Conservation (phyloP, 331 rosid genomes). For the Acacia concinna region DNA sequence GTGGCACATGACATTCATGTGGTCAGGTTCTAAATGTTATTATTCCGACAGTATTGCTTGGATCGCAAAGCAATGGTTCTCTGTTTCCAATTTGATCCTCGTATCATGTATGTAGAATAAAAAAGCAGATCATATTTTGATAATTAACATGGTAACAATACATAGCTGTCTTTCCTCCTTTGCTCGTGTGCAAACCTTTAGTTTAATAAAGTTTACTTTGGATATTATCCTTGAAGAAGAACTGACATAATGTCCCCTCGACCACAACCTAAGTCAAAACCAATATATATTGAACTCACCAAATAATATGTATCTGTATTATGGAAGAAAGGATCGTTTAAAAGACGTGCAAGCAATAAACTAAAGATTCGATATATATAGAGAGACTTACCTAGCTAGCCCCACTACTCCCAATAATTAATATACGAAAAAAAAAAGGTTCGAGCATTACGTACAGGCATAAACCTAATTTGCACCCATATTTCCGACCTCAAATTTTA, state of each 20-base stretch:
- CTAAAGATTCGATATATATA: not conserved
- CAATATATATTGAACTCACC: slow-evolving; percentile 23
- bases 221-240: slow-evolving; percentile 2
- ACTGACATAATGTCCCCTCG: slow-evolving; percentile 13
- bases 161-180: slow-evolving; percentile 19
- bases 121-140: not conserved
- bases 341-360: slow-evolving; percentile 41
- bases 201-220: not conserved
- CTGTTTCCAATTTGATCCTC: not conserved
- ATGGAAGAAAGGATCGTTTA: slow-evolving; percentile 22
- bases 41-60: not conserved
- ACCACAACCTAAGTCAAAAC: slow-evolving; percentile 21
- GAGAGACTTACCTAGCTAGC: not conserved
- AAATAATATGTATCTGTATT: not conserved
- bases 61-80: not conserved
- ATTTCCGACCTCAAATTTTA: slow-evolving; percentile 16
- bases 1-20: not conserved
- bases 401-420: slow-evolving; percentile 25
- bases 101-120: not conserved
- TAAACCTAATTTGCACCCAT: slow-evolving; percentile 20
- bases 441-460: slow-evolving; percentile 19
- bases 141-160: not conserved
- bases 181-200: slow-evolving; percentile 13
- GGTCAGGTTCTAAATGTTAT: not conserved
- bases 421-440: not conserved